phyloP scores from a whole-genome alignment of 768 basidiomycete genomes.

The Trametes cingulata region DNA sequence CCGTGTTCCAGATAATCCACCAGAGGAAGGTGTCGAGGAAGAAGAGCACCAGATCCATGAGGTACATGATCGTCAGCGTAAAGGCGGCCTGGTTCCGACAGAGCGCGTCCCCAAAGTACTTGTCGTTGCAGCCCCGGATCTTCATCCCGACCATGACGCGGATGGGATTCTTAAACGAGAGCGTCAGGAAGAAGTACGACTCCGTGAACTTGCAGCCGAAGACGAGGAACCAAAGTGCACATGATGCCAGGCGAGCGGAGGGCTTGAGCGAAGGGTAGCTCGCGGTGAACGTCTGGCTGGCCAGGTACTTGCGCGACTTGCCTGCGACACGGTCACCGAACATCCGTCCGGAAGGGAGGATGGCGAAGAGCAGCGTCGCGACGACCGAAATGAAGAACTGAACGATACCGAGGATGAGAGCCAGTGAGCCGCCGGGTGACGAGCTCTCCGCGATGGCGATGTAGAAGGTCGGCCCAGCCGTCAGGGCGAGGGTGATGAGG shows the following conservation, averaged over 20 bases:
- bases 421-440: slow-evolving; percentile 61
- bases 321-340: slow-evolving; percentile 97
- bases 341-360: slow-evolving; percentile 96
- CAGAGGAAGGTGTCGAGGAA: slow-evolving; percentile 99
- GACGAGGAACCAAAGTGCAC: slow-evolving; percentile 85
- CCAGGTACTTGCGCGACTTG: slow-evolving; percentile 95
- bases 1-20: slow-evolving; percentile 99
- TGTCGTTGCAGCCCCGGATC: slow-evolving; percentile 87
- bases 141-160: slow-evolving; percentile 96
- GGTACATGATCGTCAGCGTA: slow-evolving; percentile 95
- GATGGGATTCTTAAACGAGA: slow-evolving; percentile 93
- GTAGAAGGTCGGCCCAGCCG: slow-evolving; percentile 93
- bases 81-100: slow-evolving; percentile 95
- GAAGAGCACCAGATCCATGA: slow-evolving; percentile 97
- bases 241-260: slow-evolving; percentile 72
- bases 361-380: slow-evolving; percentile 83
- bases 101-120: slow-evolving; percentile 77
- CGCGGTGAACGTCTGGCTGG: slow-evolving; percentile 97
- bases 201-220: slow-evolving; percentile 97
- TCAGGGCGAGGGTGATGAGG: slow-evolving; percentile 85
- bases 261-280: slow-evolving; percentile 76
- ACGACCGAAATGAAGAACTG: slow-evolving; percentile 93
- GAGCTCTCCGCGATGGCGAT: slow-evolving; percentile 80
- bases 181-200: slow-evolving; percentile 97
- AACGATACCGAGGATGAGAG: slow-evolving; percentile 92